A percentile compares a stretch with the other conserved stretches of the same genome.
Evolutionary conservation across 192 early-diverging fungal species (phyloP).

Genomic region (Backusella westeae): DNA sequence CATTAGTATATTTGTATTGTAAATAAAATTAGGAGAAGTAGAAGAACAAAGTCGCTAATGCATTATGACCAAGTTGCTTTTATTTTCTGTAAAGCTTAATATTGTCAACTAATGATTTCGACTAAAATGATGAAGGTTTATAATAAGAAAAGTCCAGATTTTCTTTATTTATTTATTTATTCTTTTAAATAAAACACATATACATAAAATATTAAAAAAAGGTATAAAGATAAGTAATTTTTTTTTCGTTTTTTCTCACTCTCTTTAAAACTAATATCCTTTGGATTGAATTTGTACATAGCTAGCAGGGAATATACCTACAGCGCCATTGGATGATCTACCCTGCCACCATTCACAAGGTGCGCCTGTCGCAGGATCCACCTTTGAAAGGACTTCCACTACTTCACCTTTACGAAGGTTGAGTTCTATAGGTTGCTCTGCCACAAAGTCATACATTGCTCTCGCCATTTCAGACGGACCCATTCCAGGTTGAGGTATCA

Average conservation of each 20-base stretch:
- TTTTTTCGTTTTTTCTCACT: not conserved
- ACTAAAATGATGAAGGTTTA: too few relatives aligned
- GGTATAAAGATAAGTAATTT: not conserved
- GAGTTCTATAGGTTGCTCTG: constrained; percentile 77
- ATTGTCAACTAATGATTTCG: not conserved
- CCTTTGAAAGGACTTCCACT: constrained; percentile 83
- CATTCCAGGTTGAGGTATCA: constrained; percentile 28
- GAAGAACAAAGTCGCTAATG: not conserved
- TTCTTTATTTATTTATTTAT: not conserved
- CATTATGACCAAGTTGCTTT: not conserved
- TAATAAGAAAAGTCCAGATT: constrained; percentile 5
- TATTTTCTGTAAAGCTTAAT: not conserved
- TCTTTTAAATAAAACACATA: not conserved
- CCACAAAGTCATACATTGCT: constrained; percentile 82
- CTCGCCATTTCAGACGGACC: constrained; percentile 81
- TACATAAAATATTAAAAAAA: constrained; percentile 7
- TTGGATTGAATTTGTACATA: constrained; percentile 88
- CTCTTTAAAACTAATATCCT: constrained; percentile 11
- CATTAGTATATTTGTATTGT: not conserved
- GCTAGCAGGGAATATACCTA: constrained; percentile 89
- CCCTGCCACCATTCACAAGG: constrained; percentile 93
- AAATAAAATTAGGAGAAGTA: not conserved
- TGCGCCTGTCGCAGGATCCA: constrained; percentile 70
- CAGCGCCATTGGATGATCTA: constrained; percentile 69
- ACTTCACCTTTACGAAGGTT: constrained; percentile 83